Base-by-base conservation (phyloP, 768 basidiomycete genomes). In the Pisolithus orientalis region DNA sequence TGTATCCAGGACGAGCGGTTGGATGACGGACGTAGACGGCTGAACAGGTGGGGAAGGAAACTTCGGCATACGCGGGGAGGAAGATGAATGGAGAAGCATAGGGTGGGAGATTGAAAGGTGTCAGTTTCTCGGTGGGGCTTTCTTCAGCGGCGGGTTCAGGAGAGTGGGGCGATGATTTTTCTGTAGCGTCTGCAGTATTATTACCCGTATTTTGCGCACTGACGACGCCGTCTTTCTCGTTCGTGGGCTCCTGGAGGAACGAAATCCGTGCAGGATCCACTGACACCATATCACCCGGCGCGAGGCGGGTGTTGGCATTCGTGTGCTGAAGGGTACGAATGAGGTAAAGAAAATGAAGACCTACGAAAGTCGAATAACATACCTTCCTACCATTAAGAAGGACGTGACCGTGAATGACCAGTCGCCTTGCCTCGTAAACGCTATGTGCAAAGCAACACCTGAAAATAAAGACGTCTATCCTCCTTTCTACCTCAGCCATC, bases 11-110 rank as follows among this genome's bases (percentile, higher is more conserved):
- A n/a, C 93, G 83, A 0, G 95, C 96, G 0, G 94, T 96, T 7
- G 96, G 96, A 62, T 98, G 93, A 37, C 96, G 89, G 31, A 98
- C 82, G 65, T 95, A 98, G 48, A 97, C 75, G 13, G 85, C 86
- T 2, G 94, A 91, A 68, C 95, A 97, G 9, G 93, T 92, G 44
- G 79, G 63, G 75, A 89, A 97, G 52, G 85, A 88, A 11, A 84
- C 80, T 59, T 94, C 90, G 49, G 93, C 79, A 67, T 93, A 94
- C 0, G 91, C 84, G 5, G 96, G 96, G 57, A 98, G 80, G 77
- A 96, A 98, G 39, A 97, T 76, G 77, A 87, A 90, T 0, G 96
- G 94, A 0, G 91, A 80, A 10, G 94, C 89, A 63, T 84, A 96
- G 34, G 79, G 73, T 0, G 96, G 96, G 9, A 96, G 84, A 64